phyloP scores from a whole-genome alignment of 2,329 filamentous ascomycete genomes.

The Pseudofabraea citricarpa region DNA sequence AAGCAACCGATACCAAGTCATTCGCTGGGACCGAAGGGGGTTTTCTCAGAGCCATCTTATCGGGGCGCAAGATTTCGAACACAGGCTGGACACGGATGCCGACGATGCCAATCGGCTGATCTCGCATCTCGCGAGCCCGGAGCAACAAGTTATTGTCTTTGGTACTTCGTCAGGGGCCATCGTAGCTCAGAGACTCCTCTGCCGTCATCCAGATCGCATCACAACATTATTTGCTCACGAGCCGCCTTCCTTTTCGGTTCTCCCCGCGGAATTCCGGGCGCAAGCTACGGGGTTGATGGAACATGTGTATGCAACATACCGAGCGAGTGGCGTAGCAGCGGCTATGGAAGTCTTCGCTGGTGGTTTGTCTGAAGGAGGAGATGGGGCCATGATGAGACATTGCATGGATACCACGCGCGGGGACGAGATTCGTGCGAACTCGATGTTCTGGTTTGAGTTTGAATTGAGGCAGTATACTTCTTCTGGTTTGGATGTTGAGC shows the following conservation, averaged over 20 bases:
- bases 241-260: constrained; percentile 3
- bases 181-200: constrained; percentile 7
- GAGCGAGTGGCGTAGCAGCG: constrained; percentile 2
- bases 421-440: constrained; percentile 10
- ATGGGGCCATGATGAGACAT: constrained; percentile 2
- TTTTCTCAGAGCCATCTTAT: constrained; percentile 18
- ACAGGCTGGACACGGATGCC: constrained; percentile 25
- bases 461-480: constrained; percentile 11
- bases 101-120: constrained; percentile 24
- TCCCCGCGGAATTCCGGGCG: constrained; percentile 1
- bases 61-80: constrained; percentile 20
- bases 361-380: constrained; percentile 4
- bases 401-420: constrained; percentile 8
- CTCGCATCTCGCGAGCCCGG: constrained; percentile 4
- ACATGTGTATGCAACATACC: constrained; percentile 7
- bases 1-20: constrained; percentile 21
- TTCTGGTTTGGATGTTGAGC: constrained; percentile 1
- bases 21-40: constrained; percentile 26
- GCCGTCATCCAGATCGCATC: constrained; percentile 6
- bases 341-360: constrained; percentile 3
- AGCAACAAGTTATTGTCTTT: constrained; percentile 9
- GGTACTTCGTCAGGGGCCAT: constrained; percentile 15
- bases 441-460: constrained; percentile 12
- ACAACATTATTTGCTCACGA: constrained; percentile 6
- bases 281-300: constrained; percentile 2